phyloP scores from a whole-genome alignment of 2,329 filamentous ascomycete genomes.

The Ploettnerulaceae sp. region DNA sequence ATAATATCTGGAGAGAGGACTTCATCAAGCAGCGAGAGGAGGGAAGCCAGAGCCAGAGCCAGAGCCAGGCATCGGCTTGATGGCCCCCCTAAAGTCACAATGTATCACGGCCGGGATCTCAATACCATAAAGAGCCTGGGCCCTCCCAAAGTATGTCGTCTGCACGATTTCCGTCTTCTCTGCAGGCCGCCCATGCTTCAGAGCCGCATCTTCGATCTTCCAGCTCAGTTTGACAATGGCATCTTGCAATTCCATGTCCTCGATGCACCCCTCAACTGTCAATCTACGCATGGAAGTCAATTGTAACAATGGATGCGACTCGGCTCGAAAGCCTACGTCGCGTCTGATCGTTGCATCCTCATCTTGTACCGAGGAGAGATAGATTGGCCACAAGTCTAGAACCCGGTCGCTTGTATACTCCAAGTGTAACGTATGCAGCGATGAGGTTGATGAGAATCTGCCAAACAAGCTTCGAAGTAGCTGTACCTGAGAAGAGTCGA shows the following conservation, averaged over 20 bases:
- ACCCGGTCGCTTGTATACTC: not conserved
- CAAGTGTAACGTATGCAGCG: conserved; percentile 1
- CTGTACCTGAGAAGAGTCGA: not conserved
- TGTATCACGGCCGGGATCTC: not conserved
- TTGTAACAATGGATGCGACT: conserved; percentile 10
- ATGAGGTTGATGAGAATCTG: not conserved
- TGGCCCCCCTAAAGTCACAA: too few species aligned
- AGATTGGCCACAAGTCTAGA: not conserved
- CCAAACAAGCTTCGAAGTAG: conserved; percentile 6
- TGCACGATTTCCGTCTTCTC: not conserved
- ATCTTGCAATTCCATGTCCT: conserved; percentile 11
- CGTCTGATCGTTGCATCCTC: not conserved
- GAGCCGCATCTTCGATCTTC: conserved; percentile 6
- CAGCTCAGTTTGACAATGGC: conserved; percentile 10
- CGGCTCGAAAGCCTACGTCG: conserved; percentile 8
- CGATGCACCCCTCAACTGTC: conserved; percentile 9
- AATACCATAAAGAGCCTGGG: not conserved
- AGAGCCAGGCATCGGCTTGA: too few species aligned
- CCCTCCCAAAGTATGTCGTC: not conserved
- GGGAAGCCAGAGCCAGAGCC: too few species aligned
- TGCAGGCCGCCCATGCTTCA: not conserved
- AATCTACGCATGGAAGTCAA: conserved; percentile 9
- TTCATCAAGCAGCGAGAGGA: too few species aligned
- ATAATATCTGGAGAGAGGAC: too few species aligned
- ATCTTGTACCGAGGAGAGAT: not conserved